Evolutionary conservation across 129 eudicot species (phyloP), one percentile per base, ranked within the genome.

Genomic region (Pittosporum tobira): DNA sequence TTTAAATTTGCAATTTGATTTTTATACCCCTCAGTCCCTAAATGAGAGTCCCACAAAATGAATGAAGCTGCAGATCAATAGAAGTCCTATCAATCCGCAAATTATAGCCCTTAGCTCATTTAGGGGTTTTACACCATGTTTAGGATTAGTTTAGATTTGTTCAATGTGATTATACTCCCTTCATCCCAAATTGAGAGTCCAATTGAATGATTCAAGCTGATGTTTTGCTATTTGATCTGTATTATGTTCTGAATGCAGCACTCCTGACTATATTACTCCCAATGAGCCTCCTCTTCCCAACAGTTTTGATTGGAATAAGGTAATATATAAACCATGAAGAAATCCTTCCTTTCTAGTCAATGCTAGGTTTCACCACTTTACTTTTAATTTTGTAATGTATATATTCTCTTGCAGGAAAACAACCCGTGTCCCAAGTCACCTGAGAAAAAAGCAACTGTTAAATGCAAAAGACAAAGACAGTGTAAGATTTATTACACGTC

Each of bases 201-300:
- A 14, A 10, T 18, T 50, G 11, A 3, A 24, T 51, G 20, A 23
- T 27, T 16, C 16, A 28, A 43, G 38, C 38, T 59, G 36, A 6
- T 57, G 22, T n/a, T 44, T 9, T 9, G 11, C 29, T 51, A 0
- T 22, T 40, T 24, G 6, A 15, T 15, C 23, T 8, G 30, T 59
- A 24, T 42, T 9, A 26, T 34, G 65, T 46, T 54, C 47, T 50
- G n/a, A 10, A 16, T 78, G 88, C 80, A 89, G 97, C 67, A 89
- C 97, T 20, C 97, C 97, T 1, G 97, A 89, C 59, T 89, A 89
- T 63, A 89, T 89, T 34, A 88, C 97, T 42, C 97, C 97, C 1
- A 91, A 79, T 29, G 73, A 70, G 42, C 84, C 84, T 6, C 70
- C 79, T 16, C n/a, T 71, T 45, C 61, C 65, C 15, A 73, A 11